Evolutionary conservation across 2,329 filamentous ascomycete genomes (phyloP).

Genomic region (Cordyceps fumosorosea): DNA sequence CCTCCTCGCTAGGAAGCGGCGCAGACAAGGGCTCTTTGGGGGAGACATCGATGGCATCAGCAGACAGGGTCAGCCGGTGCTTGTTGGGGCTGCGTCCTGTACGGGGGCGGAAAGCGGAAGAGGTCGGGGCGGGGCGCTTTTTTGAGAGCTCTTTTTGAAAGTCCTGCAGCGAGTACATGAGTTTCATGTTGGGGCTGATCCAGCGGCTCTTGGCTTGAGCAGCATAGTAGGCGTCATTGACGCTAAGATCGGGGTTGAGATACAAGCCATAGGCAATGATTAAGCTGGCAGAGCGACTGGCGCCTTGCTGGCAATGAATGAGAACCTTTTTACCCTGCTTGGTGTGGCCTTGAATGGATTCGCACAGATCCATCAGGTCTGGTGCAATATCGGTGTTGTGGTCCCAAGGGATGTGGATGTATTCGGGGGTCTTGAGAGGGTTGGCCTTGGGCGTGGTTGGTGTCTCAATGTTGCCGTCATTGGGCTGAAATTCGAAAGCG

Average conservation of each 20-base stretch:
- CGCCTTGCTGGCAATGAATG: conserved; percentile 80
- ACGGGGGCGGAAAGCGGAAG: conserved; percentile 40
- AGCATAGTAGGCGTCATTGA: conserved; percentile 77
- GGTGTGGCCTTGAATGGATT: conserved; percentile 66
- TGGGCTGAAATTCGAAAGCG: conserved; percentile 50
- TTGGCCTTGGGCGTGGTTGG: conserved; percentile 52
- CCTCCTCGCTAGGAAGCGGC: conserved; percentile 49
- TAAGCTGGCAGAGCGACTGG: conserved; percentile 76
- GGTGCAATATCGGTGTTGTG: conserved; percentile 81
- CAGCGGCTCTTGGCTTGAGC: conserved; percentile 76
- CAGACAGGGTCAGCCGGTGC: conserved; percentile 55
- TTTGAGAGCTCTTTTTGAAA: conserved; percentile 60
- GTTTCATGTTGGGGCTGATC: conserved; percentile 88
- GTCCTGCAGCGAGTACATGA: conserved; percentile 84
- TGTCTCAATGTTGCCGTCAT: conserved; percentile 30
- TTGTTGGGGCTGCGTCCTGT: conserved; percentile 51
- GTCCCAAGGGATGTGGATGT: conserved; percentile 83
- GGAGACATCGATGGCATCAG: conserved; percentile 46
- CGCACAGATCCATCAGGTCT: conserved; percentile 68
- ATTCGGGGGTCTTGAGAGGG: conserved; percentile 57
- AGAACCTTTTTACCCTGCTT: conserved; percentile 71
- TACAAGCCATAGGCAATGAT: conserved; percentile 83
- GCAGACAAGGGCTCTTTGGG: conserved; percentile 55
- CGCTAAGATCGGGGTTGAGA: conserved; percentile 66
- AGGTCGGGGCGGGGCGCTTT: conserved; percentile 38